Evolutionary conservation across 78 protist species (phyloP), one percentile per base, ranked within the genome.

Genomic region (Dictyostelium purpureum): DNA sequence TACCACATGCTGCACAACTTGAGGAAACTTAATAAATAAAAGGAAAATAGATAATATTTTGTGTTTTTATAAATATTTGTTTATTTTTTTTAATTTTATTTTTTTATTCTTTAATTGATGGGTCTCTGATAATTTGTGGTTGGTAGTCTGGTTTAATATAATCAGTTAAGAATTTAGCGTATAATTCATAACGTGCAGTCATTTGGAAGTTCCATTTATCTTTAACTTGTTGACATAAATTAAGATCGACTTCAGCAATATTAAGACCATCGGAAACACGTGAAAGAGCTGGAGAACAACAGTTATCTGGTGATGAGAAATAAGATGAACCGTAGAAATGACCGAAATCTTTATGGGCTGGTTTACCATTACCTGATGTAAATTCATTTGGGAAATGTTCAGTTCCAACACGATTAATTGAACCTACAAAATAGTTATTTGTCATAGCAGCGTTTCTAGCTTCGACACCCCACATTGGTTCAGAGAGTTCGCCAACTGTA

Each of bases 331-430:
- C 99, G 66, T 98, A 98, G 79, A 98, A 98, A 51, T 97, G 98
- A n/a, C 99, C 99, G 49, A 98, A 98, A 71, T 96, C 98, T 83
- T 96, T 93, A 90, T 98, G 98, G 2, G 99, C 99, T 7, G 97
- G 97, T 59, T 94, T 93, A 37, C 98, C 98, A 33, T 97, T 90
- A 31, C 97, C 98, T 9, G 94, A 77, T 40, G 99, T 97, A 89
- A 97, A 97, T 77, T 87, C 98, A 47, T 97, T 97, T 37, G 98
- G 98, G 87, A 97, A 98, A 45, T 26, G 10, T 71, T 97, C 98
- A 11, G 98, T 97, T 12, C 99, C 99, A 6, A 98, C 97, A 37
- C 99, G 94, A 87, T 98, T 98, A 82, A 97, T 97, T 33, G 94
- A 96, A 6, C 79, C 98, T 0, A 90, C 92, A 51, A 81, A 98